Percentiles rank a stretch among this genome's conserved stretches.
Conservation (phyloP, 192 early-diverging fungal species). For the Linnemannia zychae region DNA sequence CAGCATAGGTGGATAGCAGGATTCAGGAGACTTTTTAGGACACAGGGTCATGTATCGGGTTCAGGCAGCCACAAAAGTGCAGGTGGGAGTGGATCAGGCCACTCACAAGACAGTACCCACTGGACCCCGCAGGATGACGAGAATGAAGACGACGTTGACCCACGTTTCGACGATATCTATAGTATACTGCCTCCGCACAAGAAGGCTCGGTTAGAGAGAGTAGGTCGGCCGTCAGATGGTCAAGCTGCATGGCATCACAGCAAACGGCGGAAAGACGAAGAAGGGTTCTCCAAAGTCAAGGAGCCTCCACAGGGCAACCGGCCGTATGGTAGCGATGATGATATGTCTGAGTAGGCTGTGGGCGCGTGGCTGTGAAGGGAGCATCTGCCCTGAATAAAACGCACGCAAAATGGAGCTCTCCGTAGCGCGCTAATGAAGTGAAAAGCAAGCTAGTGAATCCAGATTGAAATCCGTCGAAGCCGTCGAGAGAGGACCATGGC, state of each 20-base stretch:
- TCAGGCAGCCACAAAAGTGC: not conserved
- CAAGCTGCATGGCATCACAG: slow-evolving; percentile 44
- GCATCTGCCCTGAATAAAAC: not conserved
- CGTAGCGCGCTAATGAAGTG: not conserved
- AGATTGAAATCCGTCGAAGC: not conserved
- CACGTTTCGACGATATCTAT: slow-evolving; percentile 51
- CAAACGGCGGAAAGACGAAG: slow-evolving; percentile 39
- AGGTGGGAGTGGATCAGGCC: not conserved
- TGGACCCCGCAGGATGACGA: slow-evolving; percentile 14
- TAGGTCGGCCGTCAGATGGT: slow-evolving; percentile 41
- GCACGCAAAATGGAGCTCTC: not conserved
- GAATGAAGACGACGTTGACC: slow-evolving; percentile 29
- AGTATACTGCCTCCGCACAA: slow-evolving; percentile 43
- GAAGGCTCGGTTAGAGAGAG: slow-evolving; percentile 44
- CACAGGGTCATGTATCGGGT: slow-evolving; percentile 17
- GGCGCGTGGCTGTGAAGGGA: not conserved
- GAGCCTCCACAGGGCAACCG: not conserved
- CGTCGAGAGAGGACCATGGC: not conserved
- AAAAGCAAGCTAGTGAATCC: not conserved
- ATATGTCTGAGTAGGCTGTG: slow-evolving; percentile 40
- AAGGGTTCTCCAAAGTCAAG: slow-evolving; percentile 32
- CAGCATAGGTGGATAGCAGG: slow-evolving; percentile 54
- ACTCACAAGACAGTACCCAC: not conserved
- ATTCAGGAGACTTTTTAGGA: slow-evolving; percentile 39
- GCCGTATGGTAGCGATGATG: slow-evolving; percentile 31